Base-by-base conservation (phyloP, 495 filamentous ascomycete species). In the Mycothermus thermophilus region DNA sequence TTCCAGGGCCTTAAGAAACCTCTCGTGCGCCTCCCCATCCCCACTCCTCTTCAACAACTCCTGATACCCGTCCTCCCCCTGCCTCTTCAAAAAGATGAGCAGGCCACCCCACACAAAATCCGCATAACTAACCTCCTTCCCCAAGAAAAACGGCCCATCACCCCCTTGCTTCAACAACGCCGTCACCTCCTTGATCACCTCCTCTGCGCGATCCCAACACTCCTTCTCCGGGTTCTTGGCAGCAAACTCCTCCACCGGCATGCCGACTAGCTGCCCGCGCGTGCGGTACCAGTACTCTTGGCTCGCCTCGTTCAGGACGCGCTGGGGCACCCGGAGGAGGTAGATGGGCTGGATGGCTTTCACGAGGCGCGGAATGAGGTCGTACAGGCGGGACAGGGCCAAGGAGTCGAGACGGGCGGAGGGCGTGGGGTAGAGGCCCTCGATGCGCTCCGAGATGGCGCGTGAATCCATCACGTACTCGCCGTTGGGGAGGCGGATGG, bases 391-490 rank as follows among this genome's bases (percentile, higher is more conserved):
- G 4, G 46, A 7, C 0, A 66, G 44, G 4, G 58, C 35, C 0
- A 60, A 62, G 7, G 62, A 60, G 52, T 73, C 63, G 4, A 77
- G 47, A 36, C 60, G 62, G 4, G 77, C 36, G 0, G 63, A 51
- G 0, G 74, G 74, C 4, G 57, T 44, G 0, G 75, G 74, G 40
- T 78, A 55, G 4, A 46, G 44, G 30, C 55, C 50, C 39, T 79
- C 72, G 25, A 81, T 55, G 13, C 47, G 53, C 2, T 43, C 21
- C 9, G 63, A 66, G 40, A 81, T 80, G n/a, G 44, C 44, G 31
- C 43, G 46, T 12, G 62, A 67, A 37, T 79, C 74, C 68, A 71
- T 79, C 5, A 74, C 26, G 40, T 66, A 72, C 11, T 53, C 63
- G 17, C 59, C 68, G 30, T 68, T 63, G 8, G 69, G 59, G 26